Evolutionary conservation across 2,329 filamentous ascomycete genomes (phyloP), one percentile per base, ranked within the genome.

Genomic region (Penicillium hordei): DNA sequence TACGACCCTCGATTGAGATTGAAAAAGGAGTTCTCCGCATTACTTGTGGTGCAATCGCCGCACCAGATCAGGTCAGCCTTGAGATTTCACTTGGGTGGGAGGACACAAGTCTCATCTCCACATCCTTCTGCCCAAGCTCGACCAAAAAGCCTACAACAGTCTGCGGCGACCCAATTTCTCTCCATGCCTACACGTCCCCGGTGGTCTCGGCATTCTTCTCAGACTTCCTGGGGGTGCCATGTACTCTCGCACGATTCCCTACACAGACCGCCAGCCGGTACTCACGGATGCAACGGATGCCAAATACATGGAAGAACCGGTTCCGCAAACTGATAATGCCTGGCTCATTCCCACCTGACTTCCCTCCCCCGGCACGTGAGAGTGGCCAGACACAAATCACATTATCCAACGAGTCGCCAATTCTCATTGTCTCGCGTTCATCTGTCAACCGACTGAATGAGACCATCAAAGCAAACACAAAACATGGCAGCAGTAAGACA

Each of bases 321-420:
- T 63, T 63, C 25, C 52, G 51, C 36, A 75, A 65, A 29, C 55
- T 63, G 1, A 49, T 53, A 48, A 77, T 86, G 67, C 83, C 83
- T 9, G 82, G 82, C 4, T 78, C 81, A 21, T 86, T 84, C 60
- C 83, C 83, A 1, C 63, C 67, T 64, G 72, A 74, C 60, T 59
- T 68, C n/a, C 63, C 31, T 40, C 78, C 81, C 1, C 81, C 82
- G 19, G 84, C 81, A 81, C 82, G 27, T 79, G 86, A 67, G 9
- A 21, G 45, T 29, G 49, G 55, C 66, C 60, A 58, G 17, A 68
- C 64, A 45, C 70, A 86, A 4, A 92, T 97, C 34, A 78, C 94
- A 0, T 79, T 99, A 3, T 90, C 93, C 25, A 99, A 99, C 71
- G 94, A 97, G 74, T 96, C 91, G 52, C 93, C 94, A 0, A 95